A percentile compares a stretch with the other conserved stretches of the same genome.
phyloP scores from a whole-genome alignment of 371 early-diverging fungal genomes.

The Blakeslea trispora region DNA sequence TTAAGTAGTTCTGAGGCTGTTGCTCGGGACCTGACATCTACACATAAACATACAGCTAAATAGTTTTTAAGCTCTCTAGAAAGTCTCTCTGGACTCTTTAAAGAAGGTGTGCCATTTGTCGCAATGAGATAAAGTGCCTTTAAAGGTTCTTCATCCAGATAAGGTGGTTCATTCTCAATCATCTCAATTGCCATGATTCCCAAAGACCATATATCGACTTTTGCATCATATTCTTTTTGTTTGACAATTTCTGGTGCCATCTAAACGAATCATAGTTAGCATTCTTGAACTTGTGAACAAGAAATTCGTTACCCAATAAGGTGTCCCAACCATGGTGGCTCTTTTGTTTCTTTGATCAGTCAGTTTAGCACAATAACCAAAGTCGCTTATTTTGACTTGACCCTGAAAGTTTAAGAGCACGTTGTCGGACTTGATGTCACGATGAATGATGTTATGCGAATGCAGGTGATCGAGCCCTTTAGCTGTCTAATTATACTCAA shows the following conservation, averaged over 20 bases:
- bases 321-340: constrained; percentile 92
- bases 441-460: constrained; percentile 80
- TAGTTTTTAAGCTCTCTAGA: constrained; percentile 81
- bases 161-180: constrained; percentile 97
- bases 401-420: constrained; percentile 77
- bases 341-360: constrained; percentile 72
- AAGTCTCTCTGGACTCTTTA: constrained; percentile 82
- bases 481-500: constrained; percentile 28
- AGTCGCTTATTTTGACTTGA: constrained; percentile 86
- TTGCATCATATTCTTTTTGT: constrained; percentile 86
- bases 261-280: constrained; percentile 12
- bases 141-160: constrained; percentile 91
- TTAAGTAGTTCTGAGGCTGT: constrained; percentile 78
- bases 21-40: constrained; percentile 88
- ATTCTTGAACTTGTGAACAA: too few relatives aligned
- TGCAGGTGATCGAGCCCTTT: constrained; percentile 85
- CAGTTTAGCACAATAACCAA: constrained; percentile 92
- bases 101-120: constrained; percentile 94
- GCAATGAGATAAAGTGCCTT: constrained; percentile 95
- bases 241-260: constrained; percentile 94
- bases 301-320: constrained; percentile 73
- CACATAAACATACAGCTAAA: constrained; percentile 85
- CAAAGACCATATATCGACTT: constrained; percentile 92
- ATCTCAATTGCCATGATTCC: constrained; percentile 98
- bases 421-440: constrained; percentile 92